phyloP scores from a whole-genome alignment of 2,329 filamentous ascomycete genomes.

The Fusarium incarnatum region DNA sequence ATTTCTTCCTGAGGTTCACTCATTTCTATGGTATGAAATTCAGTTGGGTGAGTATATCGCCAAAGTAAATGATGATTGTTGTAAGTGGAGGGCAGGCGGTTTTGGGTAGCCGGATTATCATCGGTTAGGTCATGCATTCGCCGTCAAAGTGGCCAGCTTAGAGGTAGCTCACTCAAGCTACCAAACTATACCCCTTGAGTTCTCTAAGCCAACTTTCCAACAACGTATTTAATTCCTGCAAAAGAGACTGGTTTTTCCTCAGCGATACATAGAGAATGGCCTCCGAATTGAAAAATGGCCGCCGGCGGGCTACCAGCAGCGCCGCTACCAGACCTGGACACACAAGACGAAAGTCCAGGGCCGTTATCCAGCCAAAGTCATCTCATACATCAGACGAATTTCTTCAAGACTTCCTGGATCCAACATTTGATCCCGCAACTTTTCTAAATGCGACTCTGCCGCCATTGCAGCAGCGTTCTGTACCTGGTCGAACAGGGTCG shows the following conservation, averaged over 20 bases:
- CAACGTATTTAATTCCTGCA: background rate
- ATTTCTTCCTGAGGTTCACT: conserved; percentile 61
- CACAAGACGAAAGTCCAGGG: conserved; percentile 53
- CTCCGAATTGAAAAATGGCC: conserved; percentile 49
- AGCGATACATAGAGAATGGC: conserved; percentile 39
- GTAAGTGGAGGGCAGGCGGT: conserved; percentile 43
- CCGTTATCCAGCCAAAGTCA: conserved; percentile 62
- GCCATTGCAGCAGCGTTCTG: conserved; percentile 65
- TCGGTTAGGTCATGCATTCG: conserved; percentile 44
- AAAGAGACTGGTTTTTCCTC: background rate
- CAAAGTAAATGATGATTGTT: conserved; percentile 25
- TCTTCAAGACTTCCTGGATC: conserved; percentile 78
- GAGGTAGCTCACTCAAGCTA: conserved; percentile 2
- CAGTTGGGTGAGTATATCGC: background rate
- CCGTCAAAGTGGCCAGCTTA: conserved; percentile 31
- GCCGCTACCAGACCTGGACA: conserved; percentile 57
- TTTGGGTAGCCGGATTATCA: conserved; percentile 49
- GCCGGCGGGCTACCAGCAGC: conserved; percentile 62
- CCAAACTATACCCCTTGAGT: conserved; percentile 19
- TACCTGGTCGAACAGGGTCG: conserved; percentile 38
- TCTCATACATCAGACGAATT: conserved; percentile 77
- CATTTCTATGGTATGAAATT: conserved; percentile 51
- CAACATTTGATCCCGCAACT: conserved; percentile 83
- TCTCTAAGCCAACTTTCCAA: conserved; percentile 5
- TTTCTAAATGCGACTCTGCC: conserved; percentile 87